phyloP scores from a whole-genome alignment of 2,329 filamentous ascomycete genomes.

The Atkinsonella texensis region DNA sequence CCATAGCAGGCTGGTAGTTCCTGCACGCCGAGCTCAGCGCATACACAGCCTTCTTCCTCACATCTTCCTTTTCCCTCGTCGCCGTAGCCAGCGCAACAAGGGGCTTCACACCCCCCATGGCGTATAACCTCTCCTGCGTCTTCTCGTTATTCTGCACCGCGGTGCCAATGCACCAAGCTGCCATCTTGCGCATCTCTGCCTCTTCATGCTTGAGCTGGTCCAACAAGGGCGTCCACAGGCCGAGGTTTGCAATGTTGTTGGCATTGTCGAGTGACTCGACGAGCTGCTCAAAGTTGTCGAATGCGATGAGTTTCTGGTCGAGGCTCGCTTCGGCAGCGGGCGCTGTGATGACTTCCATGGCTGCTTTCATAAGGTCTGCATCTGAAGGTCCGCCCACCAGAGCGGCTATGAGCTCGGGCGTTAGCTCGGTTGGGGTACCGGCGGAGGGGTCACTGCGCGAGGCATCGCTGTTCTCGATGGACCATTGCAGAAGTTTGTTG shows the following conservation, averaged over 20 bases:
- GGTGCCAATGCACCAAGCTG: slow-evolving; percentile 89
- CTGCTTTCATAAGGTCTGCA: slow-evolving; percentile 78
- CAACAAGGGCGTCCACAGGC: slow-evolving; percentile 73
- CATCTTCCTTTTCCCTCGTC: slow-evolving; percentile 35
- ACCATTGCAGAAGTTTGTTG: slow-evolving; percentile 73
- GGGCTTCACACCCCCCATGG: slow-evolving; percentile 53
- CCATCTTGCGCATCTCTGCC: slow-evolving; percentile 64
- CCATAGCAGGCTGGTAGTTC: slow-evolving; percentile 80
- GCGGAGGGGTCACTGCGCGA: slow-evolving; percentile 17
- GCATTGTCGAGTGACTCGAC: slow-evolving; percentile 93
- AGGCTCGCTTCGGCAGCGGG: slow-evolving; percentile 49
- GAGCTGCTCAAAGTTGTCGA: slow-evolving; percentile 91
- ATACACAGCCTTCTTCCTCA: slow-evolving; percentile 78
- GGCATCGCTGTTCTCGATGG: slow-evolving; percentile 37
- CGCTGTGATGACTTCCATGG: slow-evolving; percentile 65
- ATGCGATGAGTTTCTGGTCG: slow-evolving; percentile 69
- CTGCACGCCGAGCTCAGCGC: slow-evolving; percentile 76
- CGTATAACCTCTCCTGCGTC: slow-evolving; percentile 60
- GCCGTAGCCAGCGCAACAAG: slow-evolving; percentile 50
- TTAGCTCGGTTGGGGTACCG: slow-evolving; percentile 34
- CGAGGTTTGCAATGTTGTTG: slow-evolving; percentile 74
- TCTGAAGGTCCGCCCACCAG: slow-evolving; percentile 81
- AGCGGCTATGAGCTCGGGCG: slow-evolving; percentile 57
- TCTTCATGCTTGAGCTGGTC: slow-evolving; percentile 56
- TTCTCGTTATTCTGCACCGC: slow-evolving; percentile 93